Conservation (phyloP, 148 eudicot species). For the Pharnaceum exiguum region DNA sequence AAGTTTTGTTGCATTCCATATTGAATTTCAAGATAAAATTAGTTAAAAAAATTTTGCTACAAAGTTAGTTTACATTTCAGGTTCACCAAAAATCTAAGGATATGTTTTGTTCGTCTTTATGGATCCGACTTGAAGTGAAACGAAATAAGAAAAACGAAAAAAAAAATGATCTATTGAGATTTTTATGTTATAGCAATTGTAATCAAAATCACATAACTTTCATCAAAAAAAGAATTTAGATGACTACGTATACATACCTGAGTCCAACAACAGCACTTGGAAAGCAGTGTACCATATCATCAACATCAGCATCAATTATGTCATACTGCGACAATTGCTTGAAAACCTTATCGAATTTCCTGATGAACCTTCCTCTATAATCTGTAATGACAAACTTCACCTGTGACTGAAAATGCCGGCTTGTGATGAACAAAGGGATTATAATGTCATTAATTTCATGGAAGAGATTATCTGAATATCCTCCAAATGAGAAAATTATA, state of each 20-base stretch:
- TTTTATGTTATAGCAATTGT: too few species aligned
- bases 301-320: not conserved
- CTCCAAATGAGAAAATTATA: constrained; percentile 8
- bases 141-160: too few species aligned
- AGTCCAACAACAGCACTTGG: constrained; percentile 1
- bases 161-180: too few species aligned
- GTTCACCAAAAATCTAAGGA: too few species aligned
- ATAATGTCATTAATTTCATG: constrained; percentile 1
- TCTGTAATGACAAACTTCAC: constrained; percentile 4
- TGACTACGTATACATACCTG: not conserved
- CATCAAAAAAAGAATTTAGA: too few species aligned
- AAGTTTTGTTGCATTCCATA: too few species aligned
- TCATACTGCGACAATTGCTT: not conserved
- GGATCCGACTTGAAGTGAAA: too few species aligned
- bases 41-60: too few species aligned
- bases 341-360: not conserved
- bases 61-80: too few species aligned
- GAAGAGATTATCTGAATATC: not conserved
- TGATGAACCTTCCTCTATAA: not conserved
- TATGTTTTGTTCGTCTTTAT: too few species aligned
- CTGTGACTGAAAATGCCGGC: not conserved
- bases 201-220: too few species aligned
- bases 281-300: constrained; percentile 1
- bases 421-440: constrained; percentile 3
- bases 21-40: too few species aligned